A percentile compares a stretch with the other conserved stretches of the same genome.
These are phyloP conservation scores for Lupinus albus DNA, from an alignment of 306 rosid genomes.

Conservation along the genomic window DNA sequence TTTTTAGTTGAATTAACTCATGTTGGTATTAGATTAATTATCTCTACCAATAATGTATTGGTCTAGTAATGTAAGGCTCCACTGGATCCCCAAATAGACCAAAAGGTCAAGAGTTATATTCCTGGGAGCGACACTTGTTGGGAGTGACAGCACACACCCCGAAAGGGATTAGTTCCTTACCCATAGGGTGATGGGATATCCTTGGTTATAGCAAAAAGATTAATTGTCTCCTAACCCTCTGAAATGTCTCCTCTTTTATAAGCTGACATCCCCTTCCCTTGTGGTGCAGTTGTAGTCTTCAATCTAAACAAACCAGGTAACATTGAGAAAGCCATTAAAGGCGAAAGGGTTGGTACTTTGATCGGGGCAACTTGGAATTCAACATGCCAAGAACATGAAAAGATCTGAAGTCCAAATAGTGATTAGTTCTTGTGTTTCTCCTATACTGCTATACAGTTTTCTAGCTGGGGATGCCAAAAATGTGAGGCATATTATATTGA, in stretches of 20 bases:
- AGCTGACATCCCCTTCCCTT: slow-evolving; percentile 27
- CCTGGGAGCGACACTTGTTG: too few species aligned
- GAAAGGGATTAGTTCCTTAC: too few species aligned
- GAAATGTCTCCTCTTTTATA: slow-evolving; percentile 24
- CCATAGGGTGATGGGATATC: too few species aligned
- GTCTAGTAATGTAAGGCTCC: too few species aligned
- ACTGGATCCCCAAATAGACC: too few species aligned
- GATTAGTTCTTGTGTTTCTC: slow-evolving; percentile 34
- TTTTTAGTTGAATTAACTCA: slow-evolving; percentile 10
- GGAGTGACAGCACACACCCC: too few species aligned
- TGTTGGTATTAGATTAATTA: slow-evolving; percentile 3
- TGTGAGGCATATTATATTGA: slow-evolving; percentile 30
- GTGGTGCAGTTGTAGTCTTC: slow-evolving; percentile 83
- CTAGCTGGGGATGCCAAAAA: slow-evolving; percentile 37
- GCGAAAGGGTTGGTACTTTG: slow-evolving; percentile 87
- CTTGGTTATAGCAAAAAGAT: too few species aligned
- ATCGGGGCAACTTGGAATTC: slow-evolving; percentile 70
- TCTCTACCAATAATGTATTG: too few species aligned
- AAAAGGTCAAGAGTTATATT: too few species aligned
- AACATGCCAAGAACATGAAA: slow-evolving; percentile 55
- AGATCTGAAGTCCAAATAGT: slow-evolving; percentile 10
- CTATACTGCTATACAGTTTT: slow-evolving; percentile 30
- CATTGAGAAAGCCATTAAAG: slow-evolving; percentile 83
- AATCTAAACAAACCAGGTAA: slow-evolving; percentile 84
- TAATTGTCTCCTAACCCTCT: background rate